Evolutionary conservation across 176 grass and related monocot species (phyloP).

Genomic region (Bolboschoenus planiculmis): DNA sequence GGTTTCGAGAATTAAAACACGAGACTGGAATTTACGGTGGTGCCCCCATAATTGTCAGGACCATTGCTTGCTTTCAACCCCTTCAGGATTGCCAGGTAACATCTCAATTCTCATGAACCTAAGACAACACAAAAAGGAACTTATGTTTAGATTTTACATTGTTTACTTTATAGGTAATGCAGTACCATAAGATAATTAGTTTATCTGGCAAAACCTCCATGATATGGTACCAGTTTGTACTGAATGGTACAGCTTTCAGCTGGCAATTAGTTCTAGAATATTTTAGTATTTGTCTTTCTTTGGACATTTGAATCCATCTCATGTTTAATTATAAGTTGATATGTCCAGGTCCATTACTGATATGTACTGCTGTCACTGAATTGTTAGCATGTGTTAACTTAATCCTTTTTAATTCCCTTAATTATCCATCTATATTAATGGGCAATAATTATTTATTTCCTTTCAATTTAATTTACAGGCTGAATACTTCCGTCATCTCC

Average conservation of each 20-base stretch:
- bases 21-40: slow-evolving; percentile 57
- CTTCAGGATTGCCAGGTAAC: slow-evolving; percentile 89
- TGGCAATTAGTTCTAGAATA: background rate
- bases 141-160: background rate
- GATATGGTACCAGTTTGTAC: background rate
- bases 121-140: background rate
- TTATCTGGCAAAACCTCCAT: background rate
- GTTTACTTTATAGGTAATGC: background rate
- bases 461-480: slow-evolving; percentile 45
- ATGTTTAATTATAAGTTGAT: background rate
- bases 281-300: background rate
- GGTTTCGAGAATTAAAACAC: slow-evolving; percentile 88
- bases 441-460: background rate
- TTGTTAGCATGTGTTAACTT: background rate
- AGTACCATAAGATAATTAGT: background rate
- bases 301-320: background rate
- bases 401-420: background rate
- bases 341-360: background rate
- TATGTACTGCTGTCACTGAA: background rate
- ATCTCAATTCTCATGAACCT: background rate
- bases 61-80: slow-evolving; percentile 75
- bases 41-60: slow-evolving; percentile 55
- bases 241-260: background rate
- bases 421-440: background rate
- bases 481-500: slow-evolving; percentile 93